A percentile compares a stretch with the other conserved stretches of the same genome.
These are phyloP conservation scores for Ogataea kodamae DNA, from an alignment of 805 yeast genomes.

Conservation along the genomic window DNA sequence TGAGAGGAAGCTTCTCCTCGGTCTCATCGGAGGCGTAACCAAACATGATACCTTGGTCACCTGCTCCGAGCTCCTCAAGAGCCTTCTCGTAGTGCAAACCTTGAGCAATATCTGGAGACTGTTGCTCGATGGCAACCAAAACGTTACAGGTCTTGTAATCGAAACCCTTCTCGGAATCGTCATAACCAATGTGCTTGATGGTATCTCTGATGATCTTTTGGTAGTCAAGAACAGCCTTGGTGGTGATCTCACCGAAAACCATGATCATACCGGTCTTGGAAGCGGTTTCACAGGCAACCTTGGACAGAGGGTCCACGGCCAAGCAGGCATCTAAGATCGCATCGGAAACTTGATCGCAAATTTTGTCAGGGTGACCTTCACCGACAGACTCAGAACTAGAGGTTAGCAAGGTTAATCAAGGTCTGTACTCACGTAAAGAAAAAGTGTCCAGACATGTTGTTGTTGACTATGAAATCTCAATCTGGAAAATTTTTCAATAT, in stretches of 20 bases:
- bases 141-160: conserved; percentile 99
- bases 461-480: conserved; percentile 7
- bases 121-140: conserved; percentile 98
- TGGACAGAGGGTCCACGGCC: conserved; percentile 91
- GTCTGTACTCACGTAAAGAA: conserved; percentile 29
- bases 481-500: conserved; percentile 14
- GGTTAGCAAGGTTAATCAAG: conserved; percentile 2
- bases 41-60: conserved; percentile 99
- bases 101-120: conserved; percentile 98
- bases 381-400: conserved; percentile 84
- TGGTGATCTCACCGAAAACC: conserved; percentile 99
- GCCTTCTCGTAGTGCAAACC: conserved; percentile 97
- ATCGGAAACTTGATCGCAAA: conserved; percentile 98
- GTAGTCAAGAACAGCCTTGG: conserved; percentile 92
- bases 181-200: conserved; percentile 97
- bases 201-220: conserved; percentile 98
- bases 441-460: conserved; percentile 28
- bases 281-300: conserved; percentile 99
- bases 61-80: conserved; percentile 97
- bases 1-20: conserved; percentile 94
- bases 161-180: conserved; percentile 91
- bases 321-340: conserved; percentile 98
- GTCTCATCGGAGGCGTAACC: conserved; percentile 99
- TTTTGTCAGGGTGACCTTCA: conserved; percentile 94
- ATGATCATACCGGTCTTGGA: conserved; percentile 99